A percentile compares a stretch with the other conserved stretches of the same genome.
Conservation (phyloP, 257 asterid species). For the Solanum pennellii region DNA sequence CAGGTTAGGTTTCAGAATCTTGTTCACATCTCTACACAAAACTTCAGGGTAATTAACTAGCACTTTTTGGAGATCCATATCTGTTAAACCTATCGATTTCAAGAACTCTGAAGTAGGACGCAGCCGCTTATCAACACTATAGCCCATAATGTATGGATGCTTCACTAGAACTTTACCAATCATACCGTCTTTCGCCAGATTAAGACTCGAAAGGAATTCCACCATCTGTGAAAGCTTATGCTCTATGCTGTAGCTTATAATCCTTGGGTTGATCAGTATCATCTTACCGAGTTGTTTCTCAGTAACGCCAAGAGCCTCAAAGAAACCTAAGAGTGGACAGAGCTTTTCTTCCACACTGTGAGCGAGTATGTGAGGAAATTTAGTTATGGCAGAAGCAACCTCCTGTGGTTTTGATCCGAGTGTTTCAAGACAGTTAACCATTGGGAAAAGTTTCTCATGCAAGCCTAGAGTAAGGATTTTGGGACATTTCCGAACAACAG, state of each 20-base stretch:
- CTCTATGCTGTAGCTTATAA: slow-evolving; percentile 87
- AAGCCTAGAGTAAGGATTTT: slow-evolving; percentile 72
- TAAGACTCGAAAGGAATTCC: slow-evolving; percentile 62
- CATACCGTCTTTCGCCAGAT: slow-evolving; percentile 55
- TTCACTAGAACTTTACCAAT: slow-evolving; percentile 73
- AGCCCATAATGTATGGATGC: slow-evolving; percentile 78
- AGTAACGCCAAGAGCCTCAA: slow-evolving; percentile 77
- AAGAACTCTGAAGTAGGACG: slow-evolving; percentile 69
- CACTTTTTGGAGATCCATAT: slow-evolving; percentile 51
- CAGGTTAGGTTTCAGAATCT: slow-evolving; percentile 59
- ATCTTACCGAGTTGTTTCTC: slow-evolving; percentile 83
- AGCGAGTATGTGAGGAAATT: slow-evolving; percentile 73
- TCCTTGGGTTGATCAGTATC: slow-evolving; percentile 74
- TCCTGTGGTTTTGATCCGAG: slow-evolving; percentile 72
- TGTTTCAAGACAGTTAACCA: slow-evolving; percentile 69
- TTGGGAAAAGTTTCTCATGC: slow-evolving; percentile 70
- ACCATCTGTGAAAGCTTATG: slow-evolving; percentile 65
- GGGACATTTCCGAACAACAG: slow-evolving; percentile 68
- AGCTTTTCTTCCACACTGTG: slow-evolving; percentile 92
- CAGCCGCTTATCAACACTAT: slow-evolving; percentile 67
- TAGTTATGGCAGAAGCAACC: slow-evolving; percentile 70
- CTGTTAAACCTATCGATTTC: slow-evolving; percentile 60
- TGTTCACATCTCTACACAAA: slow-evolving; percentile 69
- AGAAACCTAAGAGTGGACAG: slow-evolving; percentile 90
- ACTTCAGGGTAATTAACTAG: slow-evolving; percentile 67